Percentiles rank a stretch among this genome's conserved stretches.
These are phyloP conservation scores for Solanum phureja DNA, from an alignment of 257 asterid species.

Conservation along the genomic window DNA sequence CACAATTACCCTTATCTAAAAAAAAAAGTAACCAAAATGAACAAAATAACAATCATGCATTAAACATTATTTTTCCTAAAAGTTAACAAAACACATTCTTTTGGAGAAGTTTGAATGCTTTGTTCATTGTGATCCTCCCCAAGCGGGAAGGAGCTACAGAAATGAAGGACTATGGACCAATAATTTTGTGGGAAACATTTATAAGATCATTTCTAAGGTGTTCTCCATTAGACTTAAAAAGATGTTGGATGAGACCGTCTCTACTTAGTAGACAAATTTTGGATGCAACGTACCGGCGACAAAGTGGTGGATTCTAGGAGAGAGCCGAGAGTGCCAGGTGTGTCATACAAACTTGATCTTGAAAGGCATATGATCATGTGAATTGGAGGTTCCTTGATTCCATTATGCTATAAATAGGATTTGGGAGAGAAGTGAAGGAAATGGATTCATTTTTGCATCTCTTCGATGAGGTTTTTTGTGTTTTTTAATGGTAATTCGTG, in stretches of 20 bases:
- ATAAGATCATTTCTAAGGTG: neutral
- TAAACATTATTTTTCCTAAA: neutral
- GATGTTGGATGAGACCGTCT: neutral
- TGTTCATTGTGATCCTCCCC: neutral
- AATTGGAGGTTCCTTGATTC: neutral
- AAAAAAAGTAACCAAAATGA: neutral
- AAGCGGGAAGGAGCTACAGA: neutral
- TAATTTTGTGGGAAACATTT: neutral
- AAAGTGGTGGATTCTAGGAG: neutral
- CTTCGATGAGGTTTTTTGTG: neutral
- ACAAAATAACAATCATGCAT: neutral
- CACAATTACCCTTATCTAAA: too few species aligned
- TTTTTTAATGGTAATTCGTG: neutral
- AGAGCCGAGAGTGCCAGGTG: neutral
- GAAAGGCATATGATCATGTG: neutral
- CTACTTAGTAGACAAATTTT: neutral
- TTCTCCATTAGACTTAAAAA: neutral
- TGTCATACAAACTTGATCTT: neutral
- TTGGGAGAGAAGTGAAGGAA: neutral
- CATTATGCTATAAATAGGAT: neutral
- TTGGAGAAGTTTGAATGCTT: neutral
- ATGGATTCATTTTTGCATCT: neutral
- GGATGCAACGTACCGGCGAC: neutral
- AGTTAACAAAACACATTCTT: neutral
- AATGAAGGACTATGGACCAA: neutral